Evolutionary conservation across 257 asterid species (phyloP), one percentile per base, ranked within the genome.

Genomic region (Solanum peruvianum): DNA sequence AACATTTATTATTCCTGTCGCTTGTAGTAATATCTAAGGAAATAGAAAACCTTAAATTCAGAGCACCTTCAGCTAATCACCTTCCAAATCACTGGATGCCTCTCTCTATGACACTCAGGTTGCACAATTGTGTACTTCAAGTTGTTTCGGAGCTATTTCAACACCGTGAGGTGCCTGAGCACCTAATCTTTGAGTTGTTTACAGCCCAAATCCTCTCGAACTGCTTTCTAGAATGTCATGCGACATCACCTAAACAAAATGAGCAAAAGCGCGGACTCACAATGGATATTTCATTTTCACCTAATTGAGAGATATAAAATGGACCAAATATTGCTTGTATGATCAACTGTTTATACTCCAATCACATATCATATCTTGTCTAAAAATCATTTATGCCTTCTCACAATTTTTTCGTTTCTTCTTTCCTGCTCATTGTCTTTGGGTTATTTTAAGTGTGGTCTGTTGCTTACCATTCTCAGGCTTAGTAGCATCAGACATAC

Each of bases 401-500:
- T 8, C 35, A 11, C 52, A 9, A n/a, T 83, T 70, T 76, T 86
- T 73, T 47, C 85, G 9, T 62, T 41, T 58, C 82, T 23, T 5
- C 67, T 58, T 33, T 29, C 31, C 25, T 58, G 20, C 52, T 52
- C 67, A 25, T 44, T 27, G 35, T 39, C 49, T 31, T 4, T 31
- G 62, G 77, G 81, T 16, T 85, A 87, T 23, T 86, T 35, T 16
- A 58, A 27, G 37, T 84, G 87, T 70, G 31, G n/a, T 70, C 84
- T 45, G 35, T 67, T 39, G 76, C 82, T 80, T 86, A 27, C 88
- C 89, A 81, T 87, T 89, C 80, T 71, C 84, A 94, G 99, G 99
- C 69, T 84, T 90, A 84, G 99, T 94, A 72, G 87, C 98, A 20
- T 97, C 99, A 21, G 99, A 97, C 89, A 91, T 95, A 42, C 93